These are phyloP conservation scores for Leishmania arabica DNA, from an alignment of 208 protist genomes.

Conservation along the genomic window DNA sequence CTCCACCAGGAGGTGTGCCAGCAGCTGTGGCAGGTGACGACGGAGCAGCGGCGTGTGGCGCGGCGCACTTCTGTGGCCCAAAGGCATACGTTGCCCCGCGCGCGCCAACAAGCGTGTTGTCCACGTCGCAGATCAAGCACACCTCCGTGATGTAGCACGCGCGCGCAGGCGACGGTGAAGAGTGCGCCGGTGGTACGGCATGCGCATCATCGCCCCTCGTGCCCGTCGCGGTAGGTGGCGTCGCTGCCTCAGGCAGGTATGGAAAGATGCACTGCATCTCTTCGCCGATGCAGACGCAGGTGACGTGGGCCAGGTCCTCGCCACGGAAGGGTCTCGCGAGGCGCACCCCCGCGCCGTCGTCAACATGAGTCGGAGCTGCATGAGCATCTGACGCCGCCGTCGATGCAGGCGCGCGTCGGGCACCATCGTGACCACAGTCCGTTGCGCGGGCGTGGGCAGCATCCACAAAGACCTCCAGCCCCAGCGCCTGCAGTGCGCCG, in stretches of 20 bases:
- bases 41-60: neutral
- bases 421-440: neutral
- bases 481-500: conserved; percentile 77
- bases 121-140: conserved; percentile 78
- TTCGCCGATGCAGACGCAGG: conserved; percentile 32
- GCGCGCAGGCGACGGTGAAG: neutral
- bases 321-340: conserved; percentile 57
- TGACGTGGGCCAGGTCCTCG: conserved; percentile 45
- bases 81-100: conserved; percentile 71
- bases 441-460: neutral
- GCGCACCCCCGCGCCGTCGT: conserved; percentile 5
- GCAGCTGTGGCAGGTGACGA: neutral
- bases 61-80: conserved; percentile 81
- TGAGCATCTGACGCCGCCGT: neutral
- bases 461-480: conserved; percentile 46
- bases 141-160: conserved; percentile 31
- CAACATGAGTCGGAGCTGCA: neutral
- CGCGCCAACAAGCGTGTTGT: conserved; percentile 67
- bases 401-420: neutral
- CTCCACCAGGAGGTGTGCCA: neutral
- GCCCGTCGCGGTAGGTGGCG: neutral
- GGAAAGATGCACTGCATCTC: conserved; percentile 29
- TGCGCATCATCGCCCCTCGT: neutral
- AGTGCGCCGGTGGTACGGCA: neutral
- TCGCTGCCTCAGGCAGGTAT: conserved; percentile 2